phyloP scores from a whole-genome alignment of 768 basidiomycete species.

The Rhodosporidiobolus sp. region DNA sequence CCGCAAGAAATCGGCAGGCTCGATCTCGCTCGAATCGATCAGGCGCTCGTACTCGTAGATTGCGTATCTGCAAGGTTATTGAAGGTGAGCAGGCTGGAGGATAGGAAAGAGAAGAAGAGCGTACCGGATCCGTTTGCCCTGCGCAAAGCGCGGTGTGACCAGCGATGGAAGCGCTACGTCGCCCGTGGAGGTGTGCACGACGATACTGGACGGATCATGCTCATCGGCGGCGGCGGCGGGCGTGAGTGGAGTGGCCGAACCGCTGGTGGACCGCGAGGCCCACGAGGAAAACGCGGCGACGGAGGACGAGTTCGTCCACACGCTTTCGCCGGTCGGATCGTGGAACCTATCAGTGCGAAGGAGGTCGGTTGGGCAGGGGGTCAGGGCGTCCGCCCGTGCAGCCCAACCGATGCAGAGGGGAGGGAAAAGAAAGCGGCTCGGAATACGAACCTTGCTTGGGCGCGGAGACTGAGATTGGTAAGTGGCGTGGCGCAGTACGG shows the following conservation, averaged over 20 bases:
- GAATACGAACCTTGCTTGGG: background rate
- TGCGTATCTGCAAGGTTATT: conserved; percentile 5
- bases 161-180: conserved; percentile 45
- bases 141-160: conserved; percentile 73
- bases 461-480: background rate
- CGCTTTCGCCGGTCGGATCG: conserved; percentile 79
- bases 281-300: conserved; percentile 77
- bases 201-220: conserved; percentile 6
- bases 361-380: background rate
- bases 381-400: too few species aligned
- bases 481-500: background rate
- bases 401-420: background rate
- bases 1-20: conserved; percentile 58
- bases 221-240: conserved; percentile 18
- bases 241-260: conserved; percentile 51
- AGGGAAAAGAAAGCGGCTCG: background rate
- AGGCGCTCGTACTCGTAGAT: conserved; percentile 72
- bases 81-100: background rate
- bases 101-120: conserved; percentile 47
- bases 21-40: conserved; percentile 84
- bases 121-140: conserved; percentile 73
- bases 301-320: conserved; percentile 75
- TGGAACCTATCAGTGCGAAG: conserved; percentile 65
- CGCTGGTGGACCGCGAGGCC: conserved; percentile 48
- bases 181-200: conserved; percentile 32